Evolutionary conservation across 805 yeast genomes (phyloP).

Genomic region (Kuraishia molischiana): DNA sequence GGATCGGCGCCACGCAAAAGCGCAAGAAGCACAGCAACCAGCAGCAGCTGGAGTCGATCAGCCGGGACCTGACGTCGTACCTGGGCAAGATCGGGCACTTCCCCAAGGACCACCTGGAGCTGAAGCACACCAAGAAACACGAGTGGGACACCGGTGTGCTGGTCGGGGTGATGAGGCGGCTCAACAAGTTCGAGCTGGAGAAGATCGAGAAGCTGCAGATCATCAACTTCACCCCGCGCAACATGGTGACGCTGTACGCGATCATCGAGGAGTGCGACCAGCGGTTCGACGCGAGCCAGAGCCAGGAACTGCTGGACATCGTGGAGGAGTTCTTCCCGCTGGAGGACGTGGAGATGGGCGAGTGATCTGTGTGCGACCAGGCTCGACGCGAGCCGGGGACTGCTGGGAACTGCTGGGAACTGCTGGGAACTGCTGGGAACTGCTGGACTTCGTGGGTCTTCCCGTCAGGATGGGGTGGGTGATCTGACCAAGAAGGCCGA

Average conservation of each 20-base stretch:
- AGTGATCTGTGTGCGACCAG: no score
- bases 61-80: slow-evolving; percentile 36
- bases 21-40: slow-evolving; percentile 20
- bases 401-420: no score
- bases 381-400: no score
- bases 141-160: slow-evolving; percentile 2
- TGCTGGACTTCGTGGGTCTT: no score
- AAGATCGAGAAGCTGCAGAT: slow-evolving; percentile 81
- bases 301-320: slow-evolving; percentile 47
- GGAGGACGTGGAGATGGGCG: slow-evolving; percentile 17
- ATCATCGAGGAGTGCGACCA: slow-evolving; percentile 89
- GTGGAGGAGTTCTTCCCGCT: slow-evolving; percentile 45
- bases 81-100: slow-evolving; percentile 19
- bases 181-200: slow-evolving; percentile 49
- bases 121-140: slow-evolving; percentile 7
- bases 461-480: no score
- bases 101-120: background rate
- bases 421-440: no score
- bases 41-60: slow-evolving; percentile 39
- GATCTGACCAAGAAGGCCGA: no score
- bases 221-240: slow-evolving; percentile 69
- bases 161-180: slow-evolving; percentile 25
- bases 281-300: slow-evolving; percentile 61
- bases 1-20: slow-evolving; percentile 27
- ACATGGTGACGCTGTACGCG: slow-evolving; percentile 69